phyloP scores from a whole-genome alignment of 2,329 filamentous ascomycete species.

The Colletotrichum sidae region DNA sequence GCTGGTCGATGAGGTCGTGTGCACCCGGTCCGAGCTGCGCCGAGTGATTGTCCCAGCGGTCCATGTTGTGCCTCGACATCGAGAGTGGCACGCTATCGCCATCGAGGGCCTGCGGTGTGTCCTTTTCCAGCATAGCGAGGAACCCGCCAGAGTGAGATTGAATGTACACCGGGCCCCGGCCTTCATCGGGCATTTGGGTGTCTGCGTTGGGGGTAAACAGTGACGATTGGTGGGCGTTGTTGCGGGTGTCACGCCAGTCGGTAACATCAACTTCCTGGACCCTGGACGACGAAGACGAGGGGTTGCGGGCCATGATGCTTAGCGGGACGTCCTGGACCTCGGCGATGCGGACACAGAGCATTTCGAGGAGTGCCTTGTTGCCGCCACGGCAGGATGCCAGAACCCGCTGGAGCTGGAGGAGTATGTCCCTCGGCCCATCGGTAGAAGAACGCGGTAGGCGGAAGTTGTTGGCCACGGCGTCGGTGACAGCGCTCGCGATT shows the following conservation, averaged over 20 bases:
- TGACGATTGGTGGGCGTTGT: not conserved
- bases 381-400: slow-evolving; percentile 56
- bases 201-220: slow-evolving; percentile 3
- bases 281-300: slow-evolving; percentile 7
- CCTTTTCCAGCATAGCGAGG: slow-evolving; percentile 21
- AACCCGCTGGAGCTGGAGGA: slow-evolving; percentile 52
- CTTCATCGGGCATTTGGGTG: not conserved
- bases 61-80: slow-evolving; percentile 11
- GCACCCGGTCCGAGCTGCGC: slow-evolving; percentile 13
- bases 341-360: slow-evolving; percentile 43
- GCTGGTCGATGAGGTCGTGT: slow-evolving; percentile 26
- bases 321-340: slow-evolving; percentile 32
- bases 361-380: slow-evolving; percentile 52
- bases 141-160: slow-evolving; percentile 23
- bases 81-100: slow-evolving; percentile 6
- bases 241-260: slow-evolving; percentile 20
- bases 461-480: slow-evolving; percentile 48
- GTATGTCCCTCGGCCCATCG: slow-evolving; percentile 46
- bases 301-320: slow-evolving; percentile 12
- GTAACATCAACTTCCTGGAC: slow-evolving; percentile 34
- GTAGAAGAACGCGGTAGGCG: slow-evolving; percentile 35
- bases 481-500: slow-evolving; percentile 57
- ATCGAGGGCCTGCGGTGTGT: slow-evolving; percentile 1
- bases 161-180: slow-evolving; percentile 2
- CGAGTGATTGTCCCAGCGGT: slow-evolving; percentile 11